phyloP scores from a whole-genome alignment of 306 rosid genomes.

The Fagus sylvatica region DNA sequence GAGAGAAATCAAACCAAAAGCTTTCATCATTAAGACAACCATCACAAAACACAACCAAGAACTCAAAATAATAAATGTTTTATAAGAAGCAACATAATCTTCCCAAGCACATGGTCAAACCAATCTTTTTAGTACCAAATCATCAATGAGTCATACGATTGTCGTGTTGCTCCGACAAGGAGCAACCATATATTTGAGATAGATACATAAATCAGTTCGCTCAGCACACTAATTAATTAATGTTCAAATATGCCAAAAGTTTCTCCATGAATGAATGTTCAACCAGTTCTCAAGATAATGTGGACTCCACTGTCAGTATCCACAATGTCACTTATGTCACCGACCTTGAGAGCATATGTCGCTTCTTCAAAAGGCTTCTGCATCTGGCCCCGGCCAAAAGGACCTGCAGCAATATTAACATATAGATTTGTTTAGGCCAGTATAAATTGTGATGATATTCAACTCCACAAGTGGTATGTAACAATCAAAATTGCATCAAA shows the following conservation, averaged over 20 bases:
- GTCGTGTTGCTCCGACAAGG: slow-evolving; percentile 15
- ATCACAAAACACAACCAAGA: slow-evolving; percentile 41
- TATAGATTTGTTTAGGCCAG: neutral
- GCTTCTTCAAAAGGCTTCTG: slow-evolving; percentile 97
- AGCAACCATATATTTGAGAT: slow-evolving; percentile 16
- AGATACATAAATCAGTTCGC: slow-evolving; percentile 2
- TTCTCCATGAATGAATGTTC: slow-evolving; percentile 22
- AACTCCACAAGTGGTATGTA: neutral
- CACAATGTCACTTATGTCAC: slow-evolving; percentile 85
- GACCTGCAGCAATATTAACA: slow-evolving; percentile 52
- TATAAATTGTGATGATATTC: neutral
- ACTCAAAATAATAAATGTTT: slow-evolving; percentile 23
- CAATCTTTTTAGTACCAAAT: slow-evolving; percentile 21
- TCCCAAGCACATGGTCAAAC: slow-evolving; percentile 36
- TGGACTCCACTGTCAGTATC: slow-evolving; percentile 97
- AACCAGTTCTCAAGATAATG: slow-evolving; percentile 79
- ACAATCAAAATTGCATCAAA: neutral
- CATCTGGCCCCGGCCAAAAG: slow-evolving; percentile 97
- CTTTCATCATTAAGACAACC: slow-evolving; percentile 7
- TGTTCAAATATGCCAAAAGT: slow-evolving; percentile 16
- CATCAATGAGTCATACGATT: slow-evolving; percentile 27
- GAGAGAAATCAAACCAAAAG: slow-evolving; percentile 17
- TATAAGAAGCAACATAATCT: slow-evolving; percentile 27
- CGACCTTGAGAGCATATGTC: slow-evolving; percentile 71
- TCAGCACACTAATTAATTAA: neutral